phyloP scores from a whole-genome alignment of 768 basidiomycete species.

The Naganishia vaughanmartiniae region DNA sequence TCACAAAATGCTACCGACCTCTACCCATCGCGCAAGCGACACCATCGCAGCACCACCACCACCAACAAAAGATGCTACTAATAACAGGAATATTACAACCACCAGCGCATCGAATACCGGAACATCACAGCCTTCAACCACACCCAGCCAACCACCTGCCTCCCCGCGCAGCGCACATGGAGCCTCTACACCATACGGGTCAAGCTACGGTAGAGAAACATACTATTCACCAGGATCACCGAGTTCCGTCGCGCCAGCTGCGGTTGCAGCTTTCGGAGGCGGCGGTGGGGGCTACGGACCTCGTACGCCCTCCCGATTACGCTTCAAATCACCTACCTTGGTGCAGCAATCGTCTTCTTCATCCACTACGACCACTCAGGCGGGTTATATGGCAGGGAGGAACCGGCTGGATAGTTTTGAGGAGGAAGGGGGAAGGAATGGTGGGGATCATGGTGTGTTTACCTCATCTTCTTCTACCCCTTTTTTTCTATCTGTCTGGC shows the following conservation, averaged over 20 bases:
- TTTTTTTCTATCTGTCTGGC: too few relatives aligned
- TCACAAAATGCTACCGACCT: too few relatives aligned
- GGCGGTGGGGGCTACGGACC: background rate
- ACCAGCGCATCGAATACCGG: background rate
- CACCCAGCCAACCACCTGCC: background rate
- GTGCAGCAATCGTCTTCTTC: background rate
- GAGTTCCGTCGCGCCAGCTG: background rate
- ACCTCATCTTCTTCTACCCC: too few relatives aligned
- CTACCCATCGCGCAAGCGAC: too few relatives aligned
- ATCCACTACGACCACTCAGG: too few relatives aligned
- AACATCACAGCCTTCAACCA: background rate
- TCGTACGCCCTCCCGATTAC: background rate
- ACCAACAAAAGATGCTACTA: too few relatives aligned
- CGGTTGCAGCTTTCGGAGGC: too few relatives aligned
- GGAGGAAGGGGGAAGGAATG: background rate
- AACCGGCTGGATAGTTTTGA: background rate
- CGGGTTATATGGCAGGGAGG: too few relatives aligned
- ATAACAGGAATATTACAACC: background rate
- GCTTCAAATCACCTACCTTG: conserved; percentile 10
- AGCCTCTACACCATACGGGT: background rate
- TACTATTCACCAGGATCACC: background rate
- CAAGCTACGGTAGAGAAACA: background rate
- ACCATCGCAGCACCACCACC: too few relatives aligned
- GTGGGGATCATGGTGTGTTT: too few relatives aligned
- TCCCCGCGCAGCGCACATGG: background rate